Evolutionary conservation across 345 rosid genomes (phyloP), one percentile per base, ranked within the genome.

Genomic region (Pugionium cornutum): DNA sequence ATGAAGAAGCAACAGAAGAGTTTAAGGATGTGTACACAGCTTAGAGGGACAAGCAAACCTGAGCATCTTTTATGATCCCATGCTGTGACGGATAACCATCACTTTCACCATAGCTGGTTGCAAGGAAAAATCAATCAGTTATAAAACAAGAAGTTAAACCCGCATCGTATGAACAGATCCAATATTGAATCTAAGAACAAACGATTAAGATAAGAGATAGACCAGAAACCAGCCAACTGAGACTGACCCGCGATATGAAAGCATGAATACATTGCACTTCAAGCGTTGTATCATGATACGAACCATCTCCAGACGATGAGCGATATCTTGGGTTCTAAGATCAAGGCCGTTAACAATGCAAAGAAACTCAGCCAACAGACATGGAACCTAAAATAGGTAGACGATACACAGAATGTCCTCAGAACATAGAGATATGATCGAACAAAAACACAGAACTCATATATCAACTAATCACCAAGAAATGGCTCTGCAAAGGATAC

Each of bases 231-330:
- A 73, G 46, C 54, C 2, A 75, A 41, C 8, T 49, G 56, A 67
- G 41, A 70, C 79, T 48, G 71, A 92, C 97, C 99, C 99, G 27
- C 99, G 86, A 75, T 94, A 94, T 18, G 99, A 94, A 77, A 94
- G 95, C 99, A 94, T 90, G 83, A 94, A 94, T 7, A 94, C 95
- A 70, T 94, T 94, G 82, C 96, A 94, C 31, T 85, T 88, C 84
- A 90, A 73, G 58, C 73, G 84, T 75, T 88, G 99, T 41, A 94
- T 66, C 99, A 94, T 86, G 60, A 88, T 77, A 39, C 84, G 85
- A 58, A 90, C 87, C 96, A 90, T 86, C 77, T 94, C 99, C 67
- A 94, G 84, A 67, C 99, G 95, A 68, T 94, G 97, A 59, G 99
- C 99, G 61, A 94, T 94, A 83, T 94, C 99, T 90, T 41, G 35